Base-by-base conservation (phyloP, 208 protist species). In the Spongospora subterranea region DNA sequence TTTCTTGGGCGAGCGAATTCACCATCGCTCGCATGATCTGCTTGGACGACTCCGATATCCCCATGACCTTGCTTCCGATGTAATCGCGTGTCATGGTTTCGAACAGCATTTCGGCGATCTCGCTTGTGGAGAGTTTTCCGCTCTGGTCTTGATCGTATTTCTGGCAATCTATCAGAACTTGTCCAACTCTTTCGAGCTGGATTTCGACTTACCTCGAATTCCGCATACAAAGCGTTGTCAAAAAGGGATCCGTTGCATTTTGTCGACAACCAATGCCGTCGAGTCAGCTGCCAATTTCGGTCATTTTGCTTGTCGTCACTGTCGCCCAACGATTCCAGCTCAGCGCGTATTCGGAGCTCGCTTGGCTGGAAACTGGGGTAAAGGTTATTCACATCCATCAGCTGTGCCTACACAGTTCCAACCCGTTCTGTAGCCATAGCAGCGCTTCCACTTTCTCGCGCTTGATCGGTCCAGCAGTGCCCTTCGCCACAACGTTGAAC, bases 61-160 rank as follows among this genome's bases (percentile, higher is more conserved):
- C 11, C 6, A 82, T 82, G 35, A 82, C 71, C 17, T 35, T 6
- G n/a, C 17, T n/a, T 13, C 71, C 71, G 71, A 82, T 82, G n/a
- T 82, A 17, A 43, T 82, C 71, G 13, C 71, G 71, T 20, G n/a
- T n/a, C 71, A 82, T 82, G 13, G 6, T 82, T 6, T 35, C n/a
- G 71, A 39, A 82, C 17, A 82, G 6, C 71, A 82, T 82, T 39
- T 82, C 71, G 35, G 71, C n/a, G 35, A 82, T n/a, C 40, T 82
- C 71, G 13, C 6, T n/a, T 20, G 40, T 20, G 6, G 71, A 82
- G 6, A 82, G n/a, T n/a, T 82, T 82, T n/a, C 71, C 71, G 71
- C 71, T 82, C 35, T 82, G 71, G 71, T 82, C 71, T n/a, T 6
- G 17, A 43, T 82, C 71, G 71, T 82, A 82, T 43, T 43, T 82